phyloP scores from a whole-genome alignment of 163 green algal genomes.

The Volvox carteri region DNA sequence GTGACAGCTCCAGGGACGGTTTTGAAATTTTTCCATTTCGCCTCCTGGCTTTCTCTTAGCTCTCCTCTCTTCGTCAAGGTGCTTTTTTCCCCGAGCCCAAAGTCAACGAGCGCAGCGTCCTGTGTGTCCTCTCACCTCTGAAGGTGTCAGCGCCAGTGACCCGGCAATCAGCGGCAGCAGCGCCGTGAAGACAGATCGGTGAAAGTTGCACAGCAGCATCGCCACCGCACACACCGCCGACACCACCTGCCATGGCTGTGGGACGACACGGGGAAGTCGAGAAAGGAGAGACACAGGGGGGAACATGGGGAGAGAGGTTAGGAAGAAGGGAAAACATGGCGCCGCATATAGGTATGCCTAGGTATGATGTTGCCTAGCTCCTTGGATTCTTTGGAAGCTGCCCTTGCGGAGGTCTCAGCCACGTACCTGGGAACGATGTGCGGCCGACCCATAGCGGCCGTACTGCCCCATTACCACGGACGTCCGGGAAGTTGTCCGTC shows the following conservation, averaged over 20 bases:
- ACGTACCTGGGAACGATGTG: not conserved
- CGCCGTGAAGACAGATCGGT: constrained; percentile 67
- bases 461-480: not conserved
- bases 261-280: no score
- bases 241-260: constrained; percentile 54
- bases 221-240: constrained; percentile 41
- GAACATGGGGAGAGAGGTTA: no score
- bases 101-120: not conserved
- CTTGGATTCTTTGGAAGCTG: no score
- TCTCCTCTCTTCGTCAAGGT: not conserved
- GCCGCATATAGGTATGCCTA: no score
- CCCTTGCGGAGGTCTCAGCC: no score
- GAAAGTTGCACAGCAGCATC: constrained; percentile 68
- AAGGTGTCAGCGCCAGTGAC: not conserved
- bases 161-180: constrained; percentile 60
- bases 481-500: not conserved
- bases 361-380: no score
- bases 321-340: no score
- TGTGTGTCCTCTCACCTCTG: constrained; percentile 18
- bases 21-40: no score
- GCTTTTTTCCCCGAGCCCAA: not conserved
- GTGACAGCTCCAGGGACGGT: no score
- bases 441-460: not conserved
- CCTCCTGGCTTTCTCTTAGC: not conserved
- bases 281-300: not conserved